Conservation (phyloP, 306 rosid species). For the Carpinus fangiana region DNA sequence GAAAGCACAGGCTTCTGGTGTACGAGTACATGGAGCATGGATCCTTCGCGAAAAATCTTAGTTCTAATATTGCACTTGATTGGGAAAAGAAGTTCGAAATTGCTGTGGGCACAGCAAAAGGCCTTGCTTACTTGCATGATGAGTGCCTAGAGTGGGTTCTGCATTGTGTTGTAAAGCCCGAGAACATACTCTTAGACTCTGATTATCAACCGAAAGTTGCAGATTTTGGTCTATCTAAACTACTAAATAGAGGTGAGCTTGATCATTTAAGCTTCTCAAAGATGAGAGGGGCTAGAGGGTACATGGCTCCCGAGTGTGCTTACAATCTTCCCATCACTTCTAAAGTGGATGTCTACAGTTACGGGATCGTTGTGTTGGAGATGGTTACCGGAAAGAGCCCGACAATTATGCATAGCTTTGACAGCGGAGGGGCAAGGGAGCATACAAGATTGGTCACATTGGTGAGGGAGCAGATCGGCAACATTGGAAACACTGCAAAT, state of each 20-base stretch:
- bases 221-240: slow-evolving; percentile 41
- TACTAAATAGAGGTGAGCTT: slow-evolving; percentile 23
- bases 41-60: slow-evolving; percentile 26
- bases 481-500: not conserved
- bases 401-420: not conserved
- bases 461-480: slow-evolving; percentile 22
- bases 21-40: slow-evolving; percentile 40
- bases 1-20: slow-evolving; percentile 38
- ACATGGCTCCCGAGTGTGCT: slow-evolving; percentile 44
- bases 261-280: slow-evolving; percentile 23
- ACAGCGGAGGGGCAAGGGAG: slow-evolving; percentile 6
- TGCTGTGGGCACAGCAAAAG: slow-evolving; percentile 43
- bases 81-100: slow-evolving; percentile 37
- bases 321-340: slow-evolving; percentile 34
- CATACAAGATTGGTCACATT: slow-evolving; percentile 9
- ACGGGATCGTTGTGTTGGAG: slow-evolving; percentile 40
- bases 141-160: slow-evolving; percentile 48
- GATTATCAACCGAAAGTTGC: slow-evolving; percentile 31
- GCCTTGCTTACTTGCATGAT: slow-evolving; percentile 43
- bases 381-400: slow-evolving; percentile 36
- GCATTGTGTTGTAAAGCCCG: slow-evolving; percentile 43
- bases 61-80: slow-evolving; percentile 23
- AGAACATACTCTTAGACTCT: slow-evolving; percentile 34
- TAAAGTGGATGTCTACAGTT: slow-evolving; percentile 42
- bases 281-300: slow-evolving; percentile 40